Base-by-base conservation (phyloP, 164 flowering plant genomes). In the Aristolochia contorta region DNA sequence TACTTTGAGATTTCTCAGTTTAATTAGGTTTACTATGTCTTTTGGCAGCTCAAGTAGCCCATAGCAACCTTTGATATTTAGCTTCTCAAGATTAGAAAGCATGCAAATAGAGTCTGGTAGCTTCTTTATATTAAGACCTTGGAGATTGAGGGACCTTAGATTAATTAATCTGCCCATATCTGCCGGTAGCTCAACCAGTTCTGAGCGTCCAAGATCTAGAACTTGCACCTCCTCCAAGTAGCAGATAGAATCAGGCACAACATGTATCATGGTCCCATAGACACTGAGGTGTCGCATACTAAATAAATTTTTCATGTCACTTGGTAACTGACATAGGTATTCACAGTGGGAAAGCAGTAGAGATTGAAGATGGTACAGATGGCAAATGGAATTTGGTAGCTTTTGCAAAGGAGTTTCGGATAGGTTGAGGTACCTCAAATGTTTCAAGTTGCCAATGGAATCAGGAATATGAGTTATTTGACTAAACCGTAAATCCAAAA, bases 391-490 rank as follows among this genome's bases (percentile, higher is more conserved):
- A 18, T 63, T 16, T 10, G 66, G 59, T 21, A 63, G 56, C 12
- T 7, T 53, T 25, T 19, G 23, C 10, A 63, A 55, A 8, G 9
- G 12, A 25, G 25, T 24, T 12, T 24, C 2, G 12, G 54, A 55
- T 21, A 63, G 41, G 20, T 56, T 43, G 30, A 63, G 60, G 51
- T 47, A 55, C 16, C 59, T 55, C 22, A 63, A 30, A 30, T 56
- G 60, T 25, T 46, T 63, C 54, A 55, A 63, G 5, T 30, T 30
- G 16, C 25, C 27, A 13, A 61, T 12, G 4, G n/a, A 51, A 30
- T 18, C 8, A 6, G 64, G n/a, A 4, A 55, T n/a, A 7, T 30
- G 19, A 23, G 37, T 23, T 55, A 55, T 13, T 23, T 33, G 13
- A 60, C 16, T 19, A 0, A 9, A 0, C 0, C 22, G 13, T 10